Evolutionary conservation across 257 asterid species (phyloP).

Genomic region (Oldenlandia corymbosa): DNA sequence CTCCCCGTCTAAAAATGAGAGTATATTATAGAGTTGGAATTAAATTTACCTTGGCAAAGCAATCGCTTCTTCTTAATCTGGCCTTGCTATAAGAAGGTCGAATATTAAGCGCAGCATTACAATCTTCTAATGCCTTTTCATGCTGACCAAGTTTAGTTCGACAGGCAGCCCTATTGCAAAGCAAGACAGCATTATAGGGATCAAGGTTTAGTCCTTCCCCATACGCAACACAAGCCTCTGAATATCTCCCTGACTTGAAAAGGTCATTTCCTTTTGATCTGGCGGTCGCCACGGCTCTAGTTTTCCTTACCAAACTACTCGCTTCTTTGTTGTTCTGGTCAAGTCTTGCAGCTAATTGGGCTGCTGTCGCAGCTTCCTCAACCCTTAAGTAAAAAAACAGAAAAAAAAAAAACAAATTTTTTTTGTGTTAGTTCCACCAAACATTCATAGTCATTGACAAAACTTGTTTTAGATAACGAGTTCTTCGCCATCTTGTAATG

Average conservation of each 20-base stretch:
- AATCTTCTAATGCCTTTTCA: conserved; percentile 64
- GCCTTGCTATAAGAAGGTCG: conserved; percentile 65
- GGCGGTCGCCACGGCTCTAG: conserved; percentile 48
- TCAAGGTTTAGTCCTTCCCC: conserved; percentile 69
- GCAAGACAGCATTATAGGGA: conserved; percentile 48
- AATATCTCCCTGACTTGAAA: conserved; percentile 41
- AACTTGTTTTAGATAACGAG: not conserved
- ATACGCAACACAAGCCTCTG: conserved; percentile 60
- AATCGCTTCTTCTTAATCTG: conserved; percentile 65
- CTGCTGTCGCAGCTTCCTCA: conserved; percentile 55
- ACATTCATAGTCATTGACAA: not conserved
- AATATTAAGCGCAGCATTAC: conserved; percentile 47
- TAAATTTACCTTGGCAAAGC: conserved; percentile 66
- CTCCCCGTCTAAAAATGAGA: too few species aligned
- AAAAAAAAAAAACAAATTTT: too few species aligned
- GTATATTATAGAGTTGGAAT: too few species aligned
- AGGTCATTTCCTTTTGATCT: conserved; percentile 63
- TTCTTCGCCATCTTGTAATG: not conserved
- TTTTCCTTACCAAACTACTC: conserved; percentile 33
- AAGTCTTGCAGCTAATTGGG: conserved; percentile 51
- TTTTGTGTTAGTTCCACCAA: not conserved
- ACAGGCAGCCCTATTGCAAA: conserved; percentile 78
- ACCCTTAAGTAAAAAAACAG: conserved; percentile 29
- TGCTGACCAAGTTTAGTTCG: conserved; percentile 50
- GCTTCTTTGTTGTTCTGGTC: conserved; percentile 63